Evolutionary conservation across 768 basidiomycete genomes (phyloP).

Genomic region (Lactarius sp.): DNA sequence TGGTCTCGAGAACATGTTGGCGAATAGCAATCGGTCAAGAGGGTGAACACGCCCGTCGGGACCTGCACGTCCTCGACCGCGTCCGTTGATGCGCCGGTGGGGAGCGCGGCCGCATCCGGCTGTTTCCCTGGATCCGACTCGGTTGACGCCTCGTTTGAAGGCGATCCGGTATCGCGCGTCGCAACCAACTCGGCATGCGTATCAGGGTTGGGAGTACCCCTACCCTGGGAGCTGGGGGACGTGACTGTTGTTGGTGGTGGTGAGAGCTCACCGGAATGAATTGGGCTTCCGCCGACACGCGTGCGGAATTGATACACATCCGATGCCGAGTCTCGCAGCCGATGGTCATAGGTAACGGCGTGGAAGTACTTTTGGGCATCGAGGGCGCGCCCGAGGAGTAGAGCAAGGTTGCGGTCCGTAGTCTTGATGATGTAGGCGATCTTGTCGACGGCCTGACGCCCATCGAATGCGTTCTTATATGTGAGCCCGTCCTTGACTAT

Average conservation of each 20-base stretch:
- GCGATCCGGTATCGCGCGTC: constrained; percentile 26
- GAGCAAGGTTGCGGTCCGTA: constrained; percentile 91
- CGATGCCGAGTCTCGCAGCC: constrained; percentile 77
- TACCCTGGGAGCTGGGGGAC: constrained; percentile 28
- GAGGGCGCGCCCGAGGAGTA: constrained; percentile 90
- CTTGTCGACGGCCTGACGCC: constrained; percentile 94
- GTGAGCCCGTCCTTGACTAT: constrained; percentile 91
- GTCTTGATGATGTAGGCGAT: constrained; percentile 99
- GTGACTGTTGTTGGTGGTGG: constrained; percentile 34
- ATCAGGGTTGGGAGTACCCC: constrained; percentile 20
- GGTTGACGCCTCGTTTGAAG: constrained; percentile 31
- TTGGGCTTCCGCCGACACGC: constrained; percentile 73
- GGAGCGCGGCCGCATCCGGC: constrained; percentile 26
- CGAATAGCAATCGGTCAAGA: constrained; percentile 96
- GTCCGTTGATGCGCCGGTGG: constrained; percentile 21
- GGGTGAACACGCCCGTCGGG: constrained; percentile 92
- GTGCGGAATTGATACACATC: constrained; percentile 95
- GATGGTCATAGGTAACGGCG: constrained; percentile 98
- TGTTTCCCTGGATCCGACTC: constrained; percentile 31
- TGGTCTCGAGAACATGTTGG: constrained; percentile 92
- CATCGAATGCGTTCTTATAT: constrained; percentile 95
- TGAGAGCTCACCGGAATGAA: constrained; percentile 67
- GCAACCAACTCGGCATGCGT: constrained; percentile 27
- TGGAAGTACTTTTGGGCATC: constrained; percentile 99
- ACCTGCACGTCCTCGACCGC: constrained; percentile 57